phyloP scores from a whole-genome alignment of 495 filamentous ascomycete genomes.

The Ascodesmis nigricans region DNA sequence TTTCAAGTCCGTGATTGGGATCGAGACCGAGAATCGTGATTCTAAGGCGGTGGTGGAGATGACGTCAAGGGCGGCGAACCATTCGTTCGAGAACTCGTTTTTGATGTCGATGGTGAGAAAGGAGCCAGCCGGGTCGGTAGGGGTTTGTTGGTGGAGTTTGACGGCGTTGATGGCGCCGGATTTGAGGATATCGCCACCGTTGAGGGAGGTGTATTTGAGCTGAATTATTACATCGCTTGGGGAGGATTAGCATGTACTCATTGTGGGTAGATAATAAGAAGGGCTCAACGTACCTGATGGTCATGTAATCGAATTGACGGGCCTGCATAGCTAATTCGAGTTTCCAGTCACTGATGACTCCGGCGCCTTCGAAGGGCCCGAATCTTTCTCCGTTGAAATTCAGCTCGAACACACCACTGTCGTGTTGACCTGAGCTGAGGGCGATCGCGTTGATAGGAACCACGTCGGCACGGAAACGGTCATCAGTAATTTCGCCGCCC shows the following conservation, averaged over 20 bases:
- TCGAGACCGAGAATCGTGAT: too few relatives aligned
- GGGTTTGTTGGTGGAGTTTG: too few relatives aligned
- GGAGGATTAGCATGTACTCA: too few relatives aligned
- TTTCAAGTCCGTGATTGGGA: too few relatives aligned
- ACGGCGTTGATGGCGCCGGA: too few relatives aligned
- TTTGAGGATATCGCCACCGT: too few relatives aligned
- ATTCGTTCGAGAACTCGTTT: conserved; percentile 4
- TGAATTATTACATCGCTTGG: conserved; percentile 11
- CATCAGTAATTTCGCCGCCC: background rate
- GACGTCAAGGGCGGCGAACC: too few relatives aligned
- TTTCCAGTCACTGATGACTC: conserved; percentile 13
- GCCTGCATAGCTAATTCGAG: conserved; percentile 4
- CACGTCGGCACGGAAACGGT: background rate
- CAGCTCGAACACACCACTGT: conserved; percentile 16
- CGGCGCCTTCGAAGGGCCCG: conserved; percentile 20
- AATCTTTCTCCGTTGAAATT: conserved; percentile 14
- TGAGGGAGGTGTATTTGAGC: conserved; percentile 8
- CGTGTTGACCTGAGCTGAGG: conserved; percentile 6
- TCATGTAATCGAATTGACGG: conserved; percentile 9
- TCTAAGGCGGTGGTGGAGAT: too few relatives aligned
- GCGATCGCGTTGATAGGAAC: conserved; percentile 11
- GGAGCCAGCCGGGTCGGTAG: too few relatives aligned
- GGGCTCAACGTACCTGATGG: too few relatives aligned
- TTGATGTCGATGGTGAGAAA: too few relatives aligned
- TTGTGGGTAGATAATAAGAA: too few relatives aligned